Evolutionary conservation across 768 basidiomycete species (phyloP).

Genomic region (Hericium rajendrae): DNA sequence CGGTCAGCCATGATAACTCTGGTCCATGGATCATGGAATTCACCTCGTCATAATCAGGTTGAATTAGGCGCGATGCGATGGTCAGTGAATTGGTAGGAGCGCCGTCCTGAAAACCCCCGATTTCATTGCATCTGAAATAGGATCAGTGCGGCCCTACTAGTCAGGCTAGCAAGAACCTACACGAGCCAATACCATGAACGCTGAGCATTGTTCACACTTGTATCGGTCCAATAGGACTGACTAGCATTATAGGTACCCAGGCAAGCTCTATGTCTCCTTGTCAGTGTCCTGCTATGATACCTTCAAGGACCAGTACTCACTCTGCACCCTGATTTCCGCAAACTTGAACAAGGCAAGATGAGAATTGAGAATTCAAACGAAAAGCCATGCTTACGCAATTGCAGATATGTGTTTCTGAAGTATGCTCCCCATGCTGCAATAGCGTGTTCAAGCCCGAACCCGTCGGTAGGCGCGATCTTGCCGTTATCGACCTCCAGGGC

Average conservation of each 20-base stretch:
- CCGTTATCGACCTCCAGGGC: constrained; percentile 57
- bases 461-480: constrained; percentile 34
- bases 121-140: constrained; percentile 49
- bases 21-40: neutral
- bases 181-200: constrained; percentile 72
- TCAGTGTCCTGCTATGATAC: neutral
- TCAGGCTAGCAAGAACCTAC: constrained; percentile 18
- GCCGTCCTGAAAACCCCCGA: constrained; percentile 33
- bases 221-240: constrained; percentile 41
- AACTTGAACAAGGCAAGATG: constrained; percentile 27
- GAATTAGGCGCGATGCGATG: neutral
- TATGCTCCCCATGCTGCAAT: constrained; percentile 52
- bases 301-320: constrained; percentile 26
- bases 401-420: constrained; percentile 41
- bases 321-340: constrained; percentile 39
- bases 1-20: neutral
- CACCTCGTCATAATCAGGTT: constrained; percentile 1
- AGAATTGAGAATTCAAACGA: neutral
- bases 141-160: neutral
- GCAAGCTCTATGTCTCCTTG: constrained; percentile 20
- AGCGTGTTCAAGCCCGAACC: constrained; percentile 57
- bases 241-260: constrained; percentile 33
- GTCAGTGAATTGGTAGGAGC: neutral
- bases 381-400: constrained; percentile 27
- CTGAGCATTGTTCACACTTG: constrained; percentile 38